phyloP scores from a whole-genome alignment of 2,329 filamentous ascomycete species.

The Fusarium sp. region DNA sequence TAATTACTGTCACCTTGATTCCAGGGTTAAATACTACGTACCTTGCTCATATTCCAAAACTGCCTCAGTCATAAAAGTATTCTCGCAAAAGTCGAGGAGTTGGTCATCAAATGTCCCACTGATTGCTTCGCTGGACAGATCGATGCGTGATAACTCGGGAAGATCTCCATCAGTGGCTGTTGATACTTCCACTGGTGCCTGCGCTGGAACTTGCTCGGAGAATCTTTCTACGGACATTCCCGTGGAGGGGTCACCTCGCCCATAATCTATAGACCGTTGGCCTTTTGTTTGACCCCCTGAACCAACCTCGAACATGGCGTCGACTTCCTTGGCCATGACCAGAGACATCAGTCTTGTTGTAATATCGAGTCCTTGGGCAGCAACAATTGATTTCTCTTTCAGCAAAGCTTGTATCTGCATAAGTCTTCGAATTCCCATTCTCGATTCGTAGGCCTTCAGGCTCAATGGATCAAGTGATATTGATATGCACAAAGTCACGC shows the following conservation, averaged over 20 bases:
- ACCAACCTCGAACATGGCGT: slow-evolving; percentile 31
- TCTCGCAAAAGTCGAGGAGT: slow-evolving; percentile 5
- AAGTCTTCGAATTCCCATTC: slow-evolving; percentile 34
- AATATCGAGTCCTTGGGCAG: slow-evolving; percentile 37
- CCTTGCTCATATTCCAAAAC: background rate
- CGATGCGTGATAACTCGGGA: background rate
- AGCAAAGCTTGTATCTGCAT: slow-evolving; percentile 38
- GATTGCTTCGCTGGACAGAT: background rate
- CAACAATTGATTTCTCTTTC: slow-evolving; percentile 33
- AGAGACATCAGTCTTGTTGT: slow-evolving; percentile 31
- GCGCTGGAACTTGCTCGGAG: background rate
- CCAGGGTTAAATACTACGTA: background rate
- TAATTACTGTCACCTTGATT: background rate
- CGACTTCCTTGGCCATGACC: slow-evolving; percentile 36
- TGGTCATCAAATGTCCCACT: background rate
- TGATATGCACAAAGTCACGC: slow-evolving; percentile 38
- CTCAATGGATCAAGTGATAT: slow-evolving; percentile 34
- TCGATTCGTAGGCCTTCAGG: slow-evolving; percentile 28
- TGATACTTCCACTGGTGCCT: background rate
- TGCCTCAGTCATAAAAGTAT: slow-evolving; percentile 2
- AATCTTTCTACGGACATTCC: background rate
- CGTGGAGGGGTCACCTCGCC: background rate
- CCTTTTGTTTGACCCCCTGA: background rate
- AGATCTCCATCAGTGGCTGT: background rate
- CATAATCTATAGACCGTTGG: background rate